Evolutionary conservation across 306 rosid species (phyloP), one percentile per base, ranked within the genome.

Genomic region (Ceratonia siliqua): DNA sequence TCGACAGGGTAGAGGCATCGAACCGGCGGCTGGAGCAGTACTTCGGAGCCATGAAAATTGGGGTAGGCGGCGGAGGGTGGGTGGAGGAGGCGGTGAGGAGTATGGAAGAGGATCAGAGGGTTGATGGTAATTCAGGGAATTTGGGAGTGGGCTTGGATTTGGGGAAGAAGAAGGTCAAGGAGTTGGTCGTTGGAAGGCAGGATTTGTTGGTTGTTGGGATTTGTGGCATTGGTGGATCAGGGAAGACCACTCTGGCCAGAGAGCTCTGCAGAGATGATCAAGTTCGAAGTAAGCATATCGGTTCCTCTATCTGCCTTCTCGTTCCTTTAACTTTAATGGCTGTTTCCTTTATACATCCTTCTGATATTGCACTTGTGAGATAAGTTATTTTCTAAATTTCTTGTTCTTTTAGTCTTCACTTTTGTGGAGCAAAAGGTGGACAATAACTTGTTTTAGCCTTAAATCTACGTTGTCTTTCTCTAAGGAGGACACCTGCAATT

Each of bases 161-260:
- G 68, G 98, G 93, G 73, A 90, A 82, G 90, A 91, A 62, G 82
- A 87, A 77, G 77, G 89, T 91, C 58, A 87, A 75, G 85, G 97
- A 86, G 35, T 75, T 85, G 83, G 14, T 91, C 48, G 2, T 78
- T 43, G 90, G 81, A 22, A 74, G 81, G 43, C 77, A 78, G 1
- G 93, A 89, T 61, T 66, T 80, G 39, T 28, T 62, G 17, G 84
- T 89, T 39, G 86, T 91, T 61, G 97, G 91, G 28, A 83, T 94
- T 70, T 62, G 70, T 46, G 98, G 98, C 62, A 88, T 91, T 66
- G 98, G 97, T 48, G 98, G 98, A 5, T 94, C 98, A 1, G 98
- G 98, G 7, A 94, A 94, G 62, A 94, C 98, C 21, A 94, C 98
- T 59, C 85, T 94, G 45, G 98, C 90, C 1, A 82, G 80, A 80